Base-by-base conservation (phyloP, 192 early-diverging fungal genomes). In the Glomus cerebriforme region DNA sequence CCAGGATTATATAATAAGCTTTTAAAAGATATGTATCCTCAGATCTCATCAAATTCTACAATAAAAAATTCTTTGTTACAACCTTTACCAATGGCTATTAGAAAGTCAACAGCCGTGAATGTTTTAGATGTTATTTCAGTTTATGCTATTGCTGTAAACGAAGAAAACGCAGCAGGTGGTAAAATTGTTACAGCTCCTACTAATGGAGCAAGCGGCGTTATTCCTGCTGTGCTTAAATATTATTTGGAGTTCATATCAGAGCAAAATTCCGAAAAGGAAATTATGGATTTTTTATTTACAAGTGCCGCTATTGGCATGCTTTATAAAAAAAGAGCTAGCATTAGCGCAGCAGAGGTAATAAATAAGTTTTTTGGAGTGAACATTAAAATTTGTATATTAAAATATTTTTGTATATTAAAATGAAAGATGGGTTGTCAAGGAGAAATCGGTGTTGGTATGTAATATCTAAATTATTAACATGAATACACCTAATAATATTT, bases 131-230 rank as follows among this genome's bases (percentile, higher is more conserved):
- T 95, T 81, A 85, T 98, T 2, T 94, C 93, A 1, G 91, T 96
- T 8, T 98, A 97, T 67, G 97, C 97, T 35, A 94, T 98, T 78
- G 95, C 97, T 17, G 97, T 98, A 31, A 98, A 98, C 74, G 97
- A 98, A 84, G 95, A 93, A 85, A 95, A 95, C 79, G 93, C 92
- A 7, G 87, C 90, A 10, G 92, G 93, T 69, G 93, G 94, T 19
- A 89, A 94, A 26, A 93, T 97, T 9, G 95, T 96, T 1, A 97
- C 97, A 9, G 96, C 97, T 3, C 97, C 97, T 10, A 98, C 97
- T 7, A 98, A 98, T 83, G 97, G 97, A 5, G 95, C 97, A 22
- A 96, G 96, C 6, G 97, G 74, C 39, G 93, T 94, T 6, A 96
- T 98, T 78, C 97, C 97, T 8, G 91, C 96, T 2, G 96, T 97